Percentiles rank a stretch among this genome's conserved stretches.
These are phyloP conservation scores for Spongispora temasekensis DNA, from an alignment of 1,284 basidiomycete genomes.

Conservation along the genomic window DNA sequence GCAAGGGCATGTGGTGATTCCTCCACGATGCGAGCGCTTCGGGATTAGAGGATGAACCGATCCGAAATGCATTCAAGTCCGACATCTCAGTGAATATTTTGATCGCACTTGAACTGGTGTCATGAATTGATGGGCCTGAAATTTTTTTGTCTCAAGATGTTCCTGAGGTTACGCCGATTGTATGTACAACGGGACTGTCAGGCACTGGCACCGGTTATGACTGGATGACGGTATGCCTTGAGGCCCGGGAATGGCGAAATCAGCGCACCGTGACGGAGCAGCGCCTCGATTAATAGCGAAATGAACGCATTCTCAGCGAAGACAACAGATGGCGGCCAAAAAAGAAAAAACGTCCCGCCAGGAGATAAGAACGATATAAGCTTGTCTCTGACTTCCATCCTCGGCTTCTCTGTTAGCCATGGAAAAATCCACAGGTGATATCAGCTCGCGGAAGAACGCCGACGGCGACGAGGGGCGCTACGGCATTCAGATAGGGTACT, in stretches of 20 bases:
- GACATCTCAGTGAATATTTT: no score
- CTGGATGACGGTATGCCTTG: neutral
- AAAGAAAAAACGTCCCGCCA: neutral
- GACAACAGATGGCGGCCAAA: neutral
- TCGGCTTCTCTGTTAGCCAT: slow-evolving; percentile 11
- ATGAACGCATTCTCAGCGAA: slow-evolving; percentile 26
- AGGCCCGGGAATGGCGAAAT: slow-evolving; percentile 29
- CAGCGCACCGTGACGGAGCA: slow-evolving; percentile 13
- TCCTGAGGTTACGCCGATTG: no score
- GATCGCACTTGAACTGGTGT: no score
- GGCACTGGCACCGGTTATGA: neutral
- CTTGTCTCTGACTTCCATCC: neutral
- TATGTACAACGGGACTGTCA: no score
- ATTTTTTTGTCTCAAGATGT: no score
- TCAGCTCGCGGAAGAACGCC: slow-evolving; percentile 9
- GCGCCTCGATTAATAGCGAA: slow-evolving; percentile 27
- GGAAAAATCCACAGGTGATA: slow-evolving; percentile 19
- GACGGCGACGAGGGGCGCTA: slow-evolving; percentile 19
- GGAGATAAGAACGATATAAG: slow-evolving; percentile 15
- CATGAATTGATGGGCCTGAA: no score
- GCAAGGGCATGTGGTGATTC: neutral
- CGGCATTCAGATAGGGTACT: slow-evolving; percentile 36
- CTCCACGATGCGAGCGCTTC: no score
- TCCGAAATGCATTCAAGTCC: no score
- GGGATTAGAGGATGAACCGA: no score